Evolutionary conservation across 805 yeast genomes (phyloP).

Genomic region (Wickerhamia fluorescens): DNA sequence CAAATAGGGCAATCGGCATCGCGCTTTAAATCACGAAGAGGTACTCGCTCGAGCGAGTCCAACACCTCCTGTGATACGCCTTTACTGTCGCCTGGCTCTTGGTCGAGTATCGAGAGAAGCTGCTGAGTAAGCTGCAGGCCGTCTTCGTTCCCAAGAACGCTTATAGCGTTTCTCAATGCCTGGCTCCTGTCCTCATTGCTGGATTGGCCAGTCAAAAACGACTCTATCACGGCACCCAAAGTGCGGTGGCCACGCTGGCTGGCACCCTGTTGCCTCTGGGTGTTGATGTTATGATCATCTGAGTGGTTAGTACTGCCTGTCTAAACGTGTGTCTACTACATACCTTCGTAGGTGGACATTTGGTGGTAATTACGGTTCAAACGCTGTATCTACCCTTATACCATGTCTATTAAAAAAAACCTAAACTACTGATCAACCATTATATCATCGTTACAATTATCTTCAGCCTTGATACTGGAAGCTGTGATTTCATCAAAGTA

Average conservation of each 20-base stretch:
- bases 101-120: slow-evolving; percentile 10
- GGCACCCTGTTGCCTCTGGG: slow-evolving; percentile 6
- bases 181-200: slow-evolving; percentile 3
- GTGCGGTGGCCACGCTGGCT: slow-evolving; percentile 15
- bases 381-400: slow-evolving; percentile 1
- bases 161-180: no score
- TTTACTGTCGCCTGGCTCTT: slow-evolving; percentile 11
- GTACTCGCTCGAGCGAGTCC: slow-evolving; percentile 70
- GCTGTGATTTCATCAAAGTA: slow-evolving; percentile 7
- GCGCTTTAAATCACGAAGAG: slow-evolving; percentile 21
- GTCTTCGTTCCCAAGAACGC: slow-evolving; percentile 24
- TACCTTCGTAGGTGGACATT: slow-evolving; percentile 42
- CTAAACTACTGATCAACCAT: neutral
- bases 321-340: slow-evolving; percentile 7
- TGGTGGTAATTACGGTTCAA: slow-evolving; percentile 2
- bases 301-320: slow-evolving; percentile 3
- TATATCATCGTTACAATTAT: slow-evolving; percentile 2
- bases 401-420: slow-evolving; percentile 1
- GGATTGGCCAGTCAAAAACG: slow-evolving; percentile 18
- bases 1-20: slow-evolving; percentile 82
- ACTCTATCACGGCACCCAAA: slow-evolving; percentile 25
- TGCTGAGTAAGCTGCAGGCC: slow-evolving; percentile 23
- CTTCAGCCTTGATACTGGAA: slow-evolving; percentile 3
- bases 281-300: slow-evolving; percentile 35
- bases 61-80: slow-evolving; percentile 68